Percentiles rank a stretch among this genome's conserved stretches.
Evolutionary conservation across 78 protist species (phyloP).

Genomic region (Dictyostelium purpureum): DNA sequence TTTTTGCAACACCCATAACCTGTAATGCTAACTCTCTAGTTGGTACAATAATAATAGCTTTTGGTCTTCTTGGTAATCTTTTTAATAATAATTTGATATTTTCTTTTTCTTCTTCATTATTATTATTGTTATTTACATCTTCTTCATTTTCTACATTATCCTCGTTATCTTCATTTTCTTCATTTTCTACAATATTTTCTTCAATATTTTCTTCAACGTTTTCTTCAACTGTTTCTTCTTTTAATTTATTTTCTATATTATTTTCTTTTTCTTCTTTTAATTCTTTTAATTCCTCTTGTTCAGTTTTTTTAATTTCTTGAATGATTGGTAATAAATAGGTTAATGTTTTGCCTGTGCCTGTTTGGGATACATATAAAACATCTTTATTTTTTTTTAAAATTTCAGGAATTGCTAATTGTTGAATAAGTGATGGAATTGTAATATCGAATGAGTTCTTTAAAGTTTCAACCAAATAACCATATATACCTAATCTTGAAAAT

Average conservation of each 20-base stretch:
- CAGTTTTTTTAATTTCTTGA: constrained; percentile 50
- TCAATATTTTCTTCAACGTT: not conserved
- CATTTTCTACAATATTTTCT: not conserved
- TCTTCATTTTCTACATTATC: not conserved
- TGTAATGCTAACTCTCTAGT: constrained; percentile 85
- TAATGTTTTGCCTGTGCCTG: constrained; percentile 93
- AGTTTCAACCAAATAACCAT: not conserved
- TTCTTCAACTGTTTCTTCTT: not conserved
- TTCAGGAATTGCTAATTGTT: constrained; percentile 66
- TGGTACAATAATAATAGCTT: constrained; percentile 86
- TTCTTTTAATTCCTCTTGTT: constrained; percentile 22
- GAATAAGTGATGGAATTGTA: constrained; percentile 11
- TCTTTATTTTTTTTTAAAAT: constrained; percentile 19
- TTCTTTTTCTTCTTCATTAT: not conserved
- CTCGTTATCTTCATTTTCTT: not conserved
- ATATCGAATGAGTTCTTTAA: constrained; percentile 12
- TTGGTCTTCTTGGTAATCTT: constrained; percentile 61
- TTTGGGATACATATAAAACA: constrained; percentile 55
- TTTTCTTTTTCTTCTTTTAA: not conserved
- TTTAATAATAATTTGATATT: not conserved
- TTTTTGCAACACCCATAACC: constrained; percentile 52
- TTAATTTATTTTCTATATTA: not conserved
- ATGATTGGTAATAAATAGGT: constrained; percentile 86
- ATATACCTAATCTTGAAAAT: constrained; percentile 5
- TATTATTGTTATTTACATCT: not conserved